A percentile compares a stretch with the other conserved stretches of the same genome.
Conservation (phyloP, 352 stramenopile genomes). For the Pythium brachiatum region DNA sequence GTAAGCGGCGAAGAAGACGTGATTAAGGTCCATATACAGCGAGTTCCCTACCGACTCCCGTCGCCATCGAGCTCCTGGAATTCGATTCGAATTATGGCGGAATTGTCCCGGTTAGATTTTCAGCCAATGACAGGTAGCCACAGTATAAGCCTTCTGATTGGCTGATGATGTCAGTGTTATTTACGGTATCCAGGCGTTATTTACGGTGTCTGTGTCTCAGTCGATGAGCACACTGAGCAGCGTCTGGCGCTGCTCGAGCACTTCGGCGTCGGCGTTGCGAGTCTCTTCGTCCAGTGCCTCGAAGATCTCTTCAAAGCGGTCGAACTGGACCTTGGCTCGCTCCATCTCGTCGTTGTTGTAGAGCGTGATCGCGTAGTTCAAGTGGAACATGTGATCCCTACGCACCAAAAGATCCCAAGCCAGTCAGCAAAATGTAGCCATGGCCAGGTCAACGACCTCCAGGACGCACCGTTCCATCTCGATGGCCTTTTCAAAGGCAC, state of each 20-base stretch:
- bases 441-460: background rate
- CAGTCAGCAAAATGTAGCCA: constrained; percentile 15
- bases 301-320: constrained; percentile 83
- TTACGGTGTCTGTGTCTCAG: constrained; percentile 23
- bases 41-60: background rate
- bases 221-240: constrained; percentile 67
- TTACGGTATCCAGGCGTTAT: constrained; percentile 8
- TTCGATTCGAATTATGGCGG: background rate
- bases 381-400: constrained; percentile 84
- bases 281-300: constrained; percentile 67
- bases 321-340: constrained; percentile 78
- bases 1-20: background rate
- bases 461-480: constrained; percentile 72
- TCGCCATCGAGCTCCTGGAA: background rate
- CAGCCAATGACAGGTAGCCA: background rate
- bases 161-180: background rate
- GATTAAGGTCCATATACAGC: background rate
- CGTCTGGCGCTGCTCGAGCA: constrained; percentile 72
- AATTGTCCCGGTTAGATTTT: background rate
- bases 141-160: background rate
- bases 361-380: constrained; percentile 88
- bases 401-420: background rate
- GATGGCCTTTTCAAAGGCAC: constrained; percentile 91
- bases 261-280: constrained; percentile 57
- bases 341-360: constrained; percentile 91